Conservation (phyloP, 2,329 filamentous ascomycete species). For the Aureobasidium sp. region DNA sequence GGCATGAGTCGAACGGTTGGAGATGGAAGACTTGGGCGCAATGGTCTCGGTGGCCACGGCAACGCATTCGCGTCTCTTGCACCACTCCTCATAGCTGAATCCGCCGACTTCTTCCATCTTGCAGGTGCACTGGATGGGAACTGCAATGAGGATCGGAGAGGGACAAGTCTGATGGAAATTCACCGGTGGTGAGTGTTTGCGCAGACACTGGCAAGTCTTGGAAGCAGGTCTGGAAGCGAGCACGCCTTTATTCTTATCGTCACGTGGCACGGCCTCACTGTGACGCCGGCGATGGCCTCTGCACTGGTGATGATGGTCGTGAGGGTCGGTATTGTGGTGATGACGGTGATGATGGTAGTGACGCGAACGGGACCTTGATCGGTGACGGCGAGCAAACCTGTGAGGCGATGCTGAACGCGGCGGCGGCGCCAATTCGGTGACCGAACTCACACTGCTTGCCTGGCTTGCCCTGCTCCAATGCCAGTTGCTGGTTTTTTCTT, state of each 20-base stretch:
- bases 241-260: background rate
- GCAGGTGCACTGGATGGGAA: background rate
- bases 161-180: background rate
- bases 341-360: background rate
- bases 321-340: background rate
- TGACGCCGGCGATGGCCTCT: background rate
- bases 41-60: constrained; percentile 3
- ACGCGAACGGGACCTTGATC: background rate
- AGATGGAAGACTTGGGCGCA: constrained; percentile 11
- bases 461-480: background rate
- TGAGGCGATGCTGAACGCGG: background rate
- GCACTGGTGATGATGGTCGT: background rate
- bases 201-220: background rate
- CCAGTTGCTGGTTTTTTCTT: constrained; percentile 8
- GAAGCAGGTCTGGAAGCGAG: background rate
- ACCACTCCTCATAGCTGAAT: constrained; percentile 16
- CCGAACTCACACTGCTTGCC: constrained; percentile 4
- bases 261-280: background rate
- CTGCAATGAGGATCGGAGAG: background rate
- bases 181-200: background rate
- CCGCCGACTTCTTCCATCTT: constrained; percentile 13
- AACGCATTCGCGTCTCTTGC: constrained; percentile 4
- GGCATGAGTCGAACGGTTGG: background rate
- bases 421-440: background rate
- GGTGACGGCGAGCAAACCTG: background rate